A percentile compares a stretch with the other conserved stretches of the same genome.
phyloP scores from a whole-genome alignment of 1,284 basidiomycete genomes.

The Athelia sp. region DNA sequence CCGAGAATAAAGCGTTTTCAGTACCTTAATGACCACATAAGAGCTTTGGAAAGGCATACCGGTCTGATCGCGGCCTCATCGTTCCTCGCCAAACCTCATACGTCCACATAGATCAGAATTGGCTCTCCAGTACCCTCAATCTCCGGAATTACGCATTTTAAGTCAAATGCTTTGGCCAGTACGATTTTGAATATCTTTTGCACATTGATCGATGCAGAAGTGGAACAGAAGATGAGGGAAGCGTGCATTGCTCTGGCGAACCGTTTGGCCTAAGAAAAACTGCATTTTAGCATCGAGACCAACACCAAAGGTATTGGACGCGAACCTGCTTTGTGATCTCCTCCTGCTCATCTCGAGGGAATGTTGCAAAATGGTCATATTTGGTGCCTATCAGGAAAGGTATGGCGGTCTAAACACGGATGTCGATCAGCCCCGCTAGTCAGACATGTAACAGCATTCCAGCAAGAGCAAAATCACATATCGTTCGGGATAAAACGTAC shows the following conservation, averaged over 20 bases:
- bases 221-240: constrained; percentile 97
- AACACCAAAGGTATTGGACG: constrained; percentile 1
- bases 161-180: constrained; percentile 83
- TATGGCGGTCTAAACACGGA: constrained; percentile 78
- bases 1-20: no score
- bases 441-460: neutral
- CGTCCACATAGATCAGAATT: constrained; percentile 87
- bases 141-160: constrained; percentile 95
- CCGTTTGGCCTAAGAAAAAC: constrained; percentile 69
- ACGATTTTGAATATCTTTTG: constrained; percentile 99
- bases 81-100: constrained; percentile 36
- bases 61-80: neutral
- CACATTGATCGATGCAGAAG: constrained; percentile 96
- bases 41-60: no score
- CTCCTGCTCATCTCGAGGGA: constrained; percentile 95
- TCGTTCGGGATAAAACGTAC: constrained; percentile 34
- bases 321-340: constrained; percentile 94
- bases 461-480: neutral
- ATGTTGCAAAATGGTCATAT: constrained; percentile 95
- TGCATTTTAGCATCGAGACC: constrained; percentile 2
- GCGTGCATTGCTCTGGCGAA: constrained; percentile 99
- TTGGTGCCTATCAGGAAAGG: constrained; percentile 97
- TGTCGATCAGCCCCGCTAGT: neutral
- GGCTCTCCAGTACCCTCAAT: constrained; percentile 94
- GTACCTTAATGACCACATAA: no score